Base-by-base conservation (phyloP, 768 basidiomycete genomes). In the Rhodotorula graminis region DNA sequence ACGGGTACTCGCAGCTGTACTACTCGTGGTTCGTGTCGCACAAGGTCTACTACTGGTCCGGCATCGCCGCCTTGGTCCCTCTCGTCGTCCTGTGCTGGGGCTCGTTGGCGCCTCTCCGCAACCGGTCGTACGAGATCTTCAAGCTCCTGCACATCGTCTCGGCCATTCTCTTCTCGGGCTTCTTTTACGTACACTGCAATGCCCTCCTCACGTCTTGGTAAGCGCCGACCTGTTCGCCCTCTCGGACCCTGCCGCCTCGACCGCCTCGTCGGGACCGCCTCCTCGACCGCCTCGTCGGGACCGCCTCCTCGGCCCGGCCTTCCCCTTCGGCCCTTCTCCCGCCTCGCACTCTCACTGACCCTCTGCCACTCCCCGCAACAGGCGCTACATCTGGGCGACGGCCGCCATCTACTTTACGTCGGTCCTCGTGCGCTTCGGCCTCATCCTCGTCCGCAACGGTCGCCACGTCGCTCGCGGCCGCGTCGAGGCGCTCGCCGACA, bases 181-280 rank as follows among this genome's bases (percentile, higher is more conserved):
- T 79, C 67, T 79, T 80, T 75, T 80, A 76, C 72, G 69, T 77
- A 31, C 79, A 80, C 69, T 79, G 77, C 69, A 78, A 79, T 63
- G 65, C 64, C 16, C 33, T 65, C 14, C 49, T 40, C 29, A 42
- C 19, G 19, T 21, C 46, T 14, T 47, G 16, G 16, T 47, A n/a
- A n/a, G n/a, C n/a, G n/a, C n/a, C n/a, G n/a, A n/a, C n/a, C n/a
- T n/a, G n/a, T n/a, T n/a, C n/a, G n/a, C n/a, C n/a, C n/a, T n/a
- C n/a, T n/a, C n/a, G n/a, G n/a, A n/a, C n/a, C n/a, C n/a, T n/a
- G n/a, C n/a, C n/a, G n/a, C n/a, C n/a, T n/a, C n/a, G n/a, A n/a
- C n/a, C n/a, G n/a, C n/a, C n/a, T n/a, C n/a, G n/a, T n/a, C n/a
- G n/a, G n/a, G n/a, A n/a, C n/a, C n/a, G 46, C 46, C 46, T 47